A percentile compares a stretch with the other conserved stretches of the same genome.
phyloP scores from a whole-genome alignment of 495 filamentous ascomycete genomes.

The Podospora tetraspora region DNA sequence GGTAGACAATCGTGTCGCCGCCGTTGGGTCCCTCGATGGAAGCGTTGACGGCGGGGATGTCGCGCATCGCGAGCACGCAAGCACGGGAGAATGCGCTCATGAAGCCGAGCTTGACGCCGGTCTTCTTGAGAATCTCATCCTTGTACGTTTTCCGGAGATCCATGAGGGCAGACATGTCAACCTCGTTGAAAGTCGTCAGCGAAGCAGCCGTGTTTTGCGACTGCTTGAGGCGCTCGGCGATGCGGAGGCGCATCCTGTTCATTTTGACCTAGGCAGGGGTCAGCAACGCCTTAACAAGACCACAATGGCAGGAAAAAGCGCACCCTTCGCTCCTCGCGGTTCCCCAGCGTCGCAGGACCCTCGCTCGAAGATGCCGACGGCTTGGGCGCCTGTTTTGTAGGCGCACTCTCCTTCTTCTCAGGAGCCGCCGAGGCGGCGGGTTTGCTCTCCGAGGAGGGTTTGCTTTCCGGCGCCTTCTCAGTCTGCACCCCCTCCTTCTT shows the following conservation, averaged over 20 bases:
- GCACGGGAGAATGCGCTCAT: slow-evolving; percentile 97
- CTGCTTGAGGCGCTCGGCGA: slow-evolving; percentile 96
- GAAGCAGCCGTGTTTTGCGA: slow-evolving; percentile 98
- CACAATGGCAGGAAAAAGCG: slow-evolving; percentile 24
- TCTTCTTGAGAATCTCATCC: slow-evolving; percentile 91
- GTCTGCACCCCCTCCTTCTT: slow-evolving; percentile 48
- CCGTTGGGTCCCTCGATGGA: slow-evolving; percentile 94
- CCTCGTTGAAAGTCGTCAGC: slow-evolving; percentile 97
- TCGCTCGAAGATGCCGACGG: slow-evolving; percentile 38
- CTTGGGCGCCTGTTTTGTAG: slow-evolving; percentile 43
- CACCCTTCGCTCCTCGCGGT: slow-evolving; percentile 85
- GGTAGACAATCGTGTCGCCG: slow-evolving; percentile 95
- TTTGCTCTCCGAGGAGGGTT: slow-evolving; percentile 31
- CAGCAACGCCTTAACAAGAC: not conserved
- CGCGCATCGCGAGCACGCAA: slow-evolving; percentile 86
- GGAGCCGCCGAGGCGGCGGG: slow-evolving; percentile 31
- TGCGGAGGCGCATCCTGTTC: slow-evolving; percentile 98
- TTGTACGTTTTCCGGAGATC: slow-evolving; percentile 96
- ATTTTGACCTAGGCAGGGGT: slow-evolving; percentile 74
- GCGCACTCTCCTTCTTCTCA: slow-evolving; percentile 25
- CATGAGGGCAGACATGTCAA: slow-evolving; percentile 98
- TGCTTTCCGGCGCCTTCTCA: slow-evolving; percentile 43
- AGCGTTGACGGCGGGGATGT: slow-evolving; percentile 93
- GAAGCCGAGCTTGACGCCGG: slow-evolving; percentile 95
- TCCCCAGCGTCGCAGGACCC: slow-evolving; percentile 51